phyloP scores from a whole-genome alignment of 2,329 filamentous ascomycete species.

The Periconia sp. region DNA sequence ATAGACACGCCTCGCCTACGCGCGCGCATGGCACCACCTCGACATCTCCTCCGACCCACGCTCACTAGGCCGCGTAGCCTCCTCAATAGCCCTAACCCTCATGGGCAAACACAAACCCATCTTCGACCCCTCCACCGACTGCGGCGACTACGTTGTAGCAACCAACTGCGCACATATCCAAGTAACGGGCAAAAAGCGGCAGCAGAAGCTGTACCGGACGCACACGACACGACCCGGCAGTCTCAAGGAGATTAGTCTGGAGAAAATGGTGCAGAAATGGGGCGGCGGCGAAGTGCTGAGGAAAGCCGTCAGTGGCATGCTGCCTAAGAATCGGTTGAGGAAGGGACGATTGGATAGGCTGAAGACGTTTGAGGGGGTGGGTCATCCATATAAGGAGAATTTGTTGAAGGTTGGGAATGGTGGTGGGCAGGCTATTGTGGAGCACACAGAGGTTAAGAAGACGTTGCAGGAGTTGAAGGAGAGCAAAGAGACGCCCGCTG shows the following conservation, averaged over 20 bases:
- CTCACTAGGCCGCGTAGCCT: slow-evolving; percentile 86
- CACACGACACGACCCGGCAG: slow-evolving; percentile 90
- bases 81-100: slow-evolving; percentile 79
- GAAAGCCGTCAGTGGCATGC: slow-evolving; percentile 92
- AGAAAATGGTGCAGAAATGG: slow-evolving; percentile 89
- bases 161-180: slow-evolving; percentile 84
- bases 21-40: slow-evolving; percentile 92
- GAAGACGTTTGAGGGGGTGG: slow-evolving; percentile 93
- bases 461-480: slow-evolving; percentile 31
- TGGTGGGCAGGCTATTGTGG: slow-evolving; percentile 35
- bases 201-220: slow-evolving; percentile 93
- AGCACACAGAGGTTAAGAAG: slow-evolving; percentile 42
- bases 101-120: slow-evolving; percentile 99
- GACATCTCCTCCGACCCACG: slow-evolving; percentile 68
- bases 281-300: slow-evolving; percentile 89
- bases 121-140: slow-evolving; percentile 95
- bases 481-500: slow-evolving; percentile 15
- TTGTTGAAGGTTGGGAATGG: slow-evolving; percentile 66
- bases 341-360: slow-evolving; percentile 84
- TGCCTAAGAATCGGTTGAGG: slow-evolving; percentile 92
- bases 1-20: slow-evolving; percentile 94
- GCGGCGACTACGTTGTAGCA: slow-evolving; percentile 97
- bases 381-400: slow-evolving; percentile 91
- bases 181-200: slow-evolving; percentile 87
- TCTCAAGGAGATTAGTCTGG: slow-evolving; percentile 89